Base-by-base conservation (phyloP, 495 filamentous ascomycete species). In the Cetradonia linearis region DNA sequence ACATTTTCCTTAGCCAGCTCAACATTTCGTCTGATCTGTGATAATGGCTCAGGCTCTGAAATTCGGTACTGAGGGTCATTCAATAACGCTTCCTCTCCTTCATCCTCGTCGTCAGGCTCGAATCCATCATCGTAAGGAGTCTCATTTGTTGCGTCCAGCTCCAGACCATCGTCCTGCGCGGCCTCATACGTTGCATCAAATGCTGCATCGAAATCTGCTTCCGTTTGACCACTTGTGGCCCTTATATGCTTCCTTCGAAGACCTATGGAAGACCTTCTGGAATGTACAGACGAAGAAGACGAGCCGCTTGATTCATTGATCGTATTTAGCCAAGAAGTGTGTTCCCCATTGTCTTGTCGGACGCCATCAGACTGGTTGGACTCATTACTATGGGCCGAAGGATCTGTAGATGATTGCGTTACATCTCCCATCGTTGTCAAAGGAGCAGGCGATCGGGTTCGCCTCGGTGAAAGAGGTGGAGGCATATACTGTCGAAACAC, bases 121-220 rank as follows among this genome's bases (percentile, higher is more conserved):
- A 88, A 86, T 7, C 88, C 90, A 64, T 97, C 89, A 70, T 95
- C 88, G 69, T 96, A 97, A 25, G 92, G 92, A 48, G 92, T 91
- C 70, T 96, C 93, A 11, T 97, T 88, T 14, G 94, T 94, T 3
- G 90, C 93, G 75, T 98, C 93, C 42, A 46, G 86, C 66, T 95
- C 91, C 65, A 88, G 86, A 5, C 88, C 90, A 64, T 97, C 89
- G 69, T 95, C 88, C 69, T 97, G 97, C 23, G 93, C 93, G 42
- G 92, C 91, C 70, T 97, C 93, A 11, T 97, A 88, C 14, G 94
- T 94, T 3, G 90, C 93, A 75, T 98, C 93, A 36, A 97, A 75
- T 33, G 94, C 94, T 36, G 91, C 89, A 73, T 95, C 89, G 68
- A 96, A 96, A 66, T 95, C 92, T 23, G 92, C 88, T 66, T 95